Percentiles rank a stretch among this genome's conserved stretches.
These are phyloP conservation scores for Oidiodendron maius DNA, from an alignment of 495 filamentous ascomycete species.

Conservation along the genomic window DNA sequence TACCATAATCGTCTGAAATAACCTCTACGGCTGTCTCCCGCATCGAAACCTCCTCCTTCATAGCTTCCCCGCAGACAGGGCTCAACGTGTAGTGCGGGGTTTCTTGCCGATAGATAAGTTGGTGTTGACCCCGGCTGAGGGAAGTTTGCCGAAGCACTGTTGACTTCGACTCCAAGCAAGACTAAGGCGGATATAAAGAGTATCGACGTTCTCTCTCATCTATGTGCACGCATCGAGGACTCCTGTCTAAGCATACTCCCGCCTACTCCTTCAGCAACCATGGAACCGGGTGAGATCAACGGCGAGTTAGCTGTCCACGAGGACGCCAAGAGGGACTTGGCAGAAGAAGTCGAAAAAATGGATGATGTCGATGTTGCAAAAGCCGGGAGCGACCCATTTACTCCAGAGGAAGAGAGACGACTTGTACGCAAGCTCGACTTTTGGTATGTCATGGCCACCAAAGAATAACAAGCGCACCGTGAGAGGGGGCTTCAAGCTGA, in stretches of 20 bases:
- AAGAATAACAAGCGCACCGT: not conserved
- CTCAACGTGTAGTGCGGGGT: too few relatives aligned
- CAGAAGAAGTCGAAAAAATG: slow-evolving; percentile 39
- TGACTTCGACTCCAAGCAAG: too few relatives aligned
- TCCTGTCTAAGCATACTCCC: not conserved
- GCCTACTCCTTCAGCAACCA: too few relatives aligned
- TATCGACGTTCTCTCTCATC: not conserved
- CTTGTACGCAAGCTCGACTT: slow-evolving; percentile 36
- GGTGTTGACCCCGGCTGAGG: too few relatives aligned
- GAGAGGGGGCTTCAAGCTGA: too few relatives aligned
- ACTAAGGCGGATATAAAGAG: not conserved
- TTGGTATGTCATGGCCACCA: slow-evolving; percentile 28
- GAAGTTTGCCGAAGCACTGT: too few relatives aligned
- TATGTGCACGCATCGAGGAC: not conserved
- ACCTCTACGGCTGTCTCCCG: too few relatives aligned
- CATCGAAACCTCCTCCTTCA: too few relatives aligned
- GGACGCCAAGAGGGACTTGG: slow-evolving; percentile 11
- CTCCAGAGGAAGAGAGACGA: slow-evolving; percentile 31
- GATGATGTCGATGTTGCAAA: slow-evolving; percentile 41
- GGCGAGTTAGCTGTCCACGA: slow-evolving; percentile 5
- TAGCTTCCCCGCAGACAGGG: too few relatives aligned
- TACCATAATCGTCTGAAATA: too few relatives aligned
- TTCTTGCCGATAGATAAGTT: too few relatives aligned
- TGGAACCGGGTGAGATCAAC: slow-evolving; percentile 12
- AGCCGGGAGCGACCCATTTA: slow-evolving; percentile 34